These are phyloP conservation scores for Talaromyces rugulosus DNA, from an alignment of 2,329 filamentous ascomycete genomes.

Conservation along the genomic window DNA sequence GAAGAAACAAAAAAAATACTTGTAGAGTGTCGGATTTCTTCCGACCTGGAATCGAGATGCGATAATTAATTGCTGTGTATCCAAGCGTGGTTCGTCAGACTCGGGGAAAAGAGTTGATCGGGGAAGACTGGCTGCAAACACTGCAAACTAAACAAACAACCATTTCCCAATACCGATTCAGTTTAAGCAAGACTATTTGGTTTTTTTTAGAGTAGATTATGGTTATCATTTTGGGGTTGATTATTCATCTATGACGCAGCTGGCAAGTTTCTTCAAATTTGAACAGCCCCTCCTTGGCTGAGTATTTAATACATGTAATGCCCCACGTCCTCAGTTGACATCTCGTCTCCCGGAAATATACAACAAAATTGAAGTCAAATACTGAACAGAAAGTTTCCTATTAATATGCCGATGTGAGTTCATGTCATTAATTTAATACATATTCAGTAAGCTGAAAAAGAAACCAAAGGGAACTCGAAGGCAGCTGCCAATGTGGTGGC, in stretches of 20 bases:
- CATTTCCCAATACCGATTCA: not conserved
- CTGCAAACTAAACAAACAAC: not conserved
- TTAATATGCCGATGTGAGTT: conserved; percentile 23
- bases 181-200: not conserved
- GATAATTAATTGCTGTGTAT: not conserved
- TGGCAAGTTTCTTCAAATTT: not conserved
- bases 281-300: not conserved
- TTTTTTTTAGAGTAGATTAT: not conserved
- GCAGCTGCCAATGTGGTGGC: conserved; percentile 47
- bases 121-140: not conserved
- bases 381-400: not conserved
- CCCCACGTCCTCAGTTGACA: not conserved
- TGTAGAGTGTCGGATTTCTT: not conserved
- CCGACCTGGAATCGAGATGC: not conserved
- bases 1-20: not conserved
- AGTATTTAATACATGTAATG: not conserved
- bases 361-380: not conserved
- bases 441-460: not conserved
- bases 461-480: conserved; percentile 40
- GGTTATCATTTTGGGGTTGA: not conserved
- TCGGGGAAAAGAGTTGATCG: not conserved
- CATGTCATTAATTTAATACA: not conserved
- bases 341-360: not conserved
- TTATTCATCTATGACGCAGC: not conserved
- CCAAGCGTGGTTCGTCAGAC: not conserved